Evolutionary conservation across 306 rosid genomes (phyloP), one percentile per base, ranked within the genome.

Genomic region (Glycine latifolia): DNA sequence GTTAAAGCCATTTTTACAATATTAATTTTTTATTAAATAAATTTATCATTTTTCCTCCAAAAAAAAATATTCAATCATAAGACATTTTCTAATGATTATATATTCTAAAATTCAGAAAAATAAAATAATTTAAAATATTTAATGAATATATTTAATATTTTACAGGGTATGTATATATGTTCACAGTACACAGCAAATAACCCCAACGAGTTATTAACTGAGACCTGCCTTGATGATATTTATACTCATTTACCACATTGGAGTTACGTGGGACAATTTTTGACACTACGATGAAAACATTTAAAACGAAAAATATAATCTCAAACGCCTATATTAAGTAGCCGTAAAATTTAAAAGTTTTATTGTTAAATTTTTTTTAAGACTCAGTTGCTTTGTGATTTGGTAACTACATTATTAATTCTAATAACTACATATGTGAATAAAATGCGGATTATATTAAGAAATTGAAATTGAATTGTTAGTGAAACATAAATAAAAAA

Each of bases 241-340:
- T 6, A 13, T 37, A 66, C 12, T 39, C 41, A 17, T 17, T 50
- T 33, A 26, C 31, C 31, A 26, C 31, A 26, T 26, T 26, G 31
- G 31, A 26, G 31, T 26, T 2, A 26, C 31, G 31, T 26, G 31
- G 31, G 41, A 69, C 43, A 47, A 10, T 17, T 7, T 47, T 69
- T 48, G 43, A 69, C 43, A 20, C 55, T 20, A 20, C 43, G 16
- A 69, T 60, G 67, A 61, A 61, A 61, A 26, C 47, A 63, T 63
- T 63, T 63, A 67, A 61, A 67, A 67, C 3, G 31, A 26, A 26
- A 26, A 26, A 26, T 26, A 26, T 26, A 1, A 26, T 26, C 2
- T 26, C 0, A 26, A 26, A 26, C 1, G 47, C 15, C 43, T 12
- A 10, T 20, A 47, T 10, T 70, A 48, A 70, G 11, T 20, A 70